A percentile compares a stretch with the other conserved stretches of the same genome.
Evolutionary conservation across 768 basidiomycete species (phyloP).

Genomic region (Mrakia blollopis): DNA sequence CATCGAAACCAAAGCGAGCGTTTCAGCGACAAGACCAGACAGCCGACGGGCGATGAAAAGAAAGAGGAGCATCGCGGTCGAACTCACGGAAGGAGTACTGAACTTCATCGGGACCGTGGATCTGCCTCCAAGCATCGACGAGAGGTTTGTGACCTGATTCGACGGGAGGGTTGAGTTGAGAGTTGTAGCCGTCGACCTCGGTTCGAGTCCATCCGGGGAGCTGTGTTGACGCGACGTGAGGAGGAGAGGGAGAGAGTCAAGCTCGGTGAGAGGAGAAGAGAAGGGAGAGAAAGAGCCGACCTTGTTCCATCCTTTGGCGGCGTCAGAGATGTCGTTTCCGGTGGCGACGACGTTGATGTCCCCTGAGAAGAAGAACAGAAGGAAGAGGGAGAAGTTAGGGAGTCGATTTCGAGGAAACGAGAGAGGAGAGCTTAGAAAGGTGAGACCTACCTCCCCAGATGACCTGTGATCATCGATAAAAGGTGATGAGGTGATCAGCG

Average conservation of each 20-base stretch:
- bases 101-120: slow-evolving; percentile 25
- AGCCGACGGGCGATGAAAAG: not conserved
- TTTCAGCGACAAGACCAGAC: not conserved
- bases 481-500: not conserved
- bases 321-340: slow-evolving; percentile 24
- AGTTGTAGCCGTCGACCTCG: slow-evolving; percentile 22
- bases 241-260: not conserved
- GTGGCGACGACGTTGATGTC: slow-evolving; percentile 27
- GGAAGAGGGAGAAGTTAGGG: not conserved
- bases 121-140: slow-evolving; percentile 28
- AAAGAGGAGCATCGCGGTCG: not conserved
- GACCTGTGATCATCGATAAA: not conserved
- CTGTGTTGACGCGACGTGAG: not conserved
- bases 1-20: not conserved
- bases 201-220: not conserved
- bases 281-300: not conserved
- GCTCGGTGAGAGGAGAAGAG: not conserved
- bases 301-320: slow-evolving; percentile 28
- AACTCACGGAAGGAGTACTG: slow-evolving; percentile 26
- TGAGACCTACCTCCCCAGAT: slow-evolving; percentile 11
- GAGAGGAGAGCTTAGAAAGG: not conserved
- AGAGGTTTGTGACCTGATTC: slow-evolving; percentile 29
- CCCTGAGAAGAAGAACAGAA: not conserved
- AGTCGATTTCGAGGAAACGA: not conserved
- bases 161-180: slow-evolving; percentile 21